phyloP scores from a whole-genome alignment of 352 stramenopile species.

The Phytophthora niederhauseri region DNA sequence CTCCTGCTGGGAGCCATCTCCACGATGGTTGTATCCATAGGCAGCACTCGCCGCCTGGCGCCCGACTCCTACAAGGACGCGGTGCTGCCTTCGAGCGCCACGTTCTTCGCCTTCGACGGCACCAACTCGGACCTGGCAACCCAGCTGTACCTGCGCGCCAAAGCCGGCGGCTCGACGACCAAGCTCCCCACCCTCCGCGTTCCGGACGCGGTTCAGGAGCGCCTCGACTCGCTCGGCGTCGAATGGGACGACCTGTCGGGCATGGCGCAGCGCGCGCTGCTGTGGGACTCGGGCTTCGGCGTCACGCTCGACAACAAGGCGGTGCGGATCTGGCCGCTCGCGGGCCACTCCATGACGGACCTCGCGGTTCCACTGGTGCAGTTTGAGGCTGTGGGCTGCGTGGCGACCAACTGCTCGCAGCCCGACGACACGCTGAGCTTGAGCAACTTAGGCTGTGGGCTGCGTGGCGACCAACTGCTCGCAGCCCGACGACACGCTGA shows the following conservation, averaged over 20 bases:
- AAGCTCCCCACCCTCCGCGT: conserved; percentile 14
- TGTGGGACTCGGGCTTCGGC: conserved; percentile 40
- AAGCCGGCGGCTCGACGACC: conserved; percentile 6
- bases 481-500: conserved; percentile 7
- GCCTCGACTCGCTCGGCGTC: conserved; percentile 14
- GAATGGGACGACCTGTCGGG: conserved; percentile 25
- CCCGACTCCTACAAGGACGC: conserved; percentile 5
- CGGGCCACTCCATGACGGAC: conserved; percentile 26
- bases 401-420: conserved; percentile 27
- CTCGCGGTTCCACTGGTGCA: conserved; percentile 29
- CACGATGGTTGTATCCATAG: conserved; percentile 17
- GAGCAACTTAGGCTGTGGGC: conserved; percentile 20
- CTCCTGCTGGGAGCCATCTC: background rate
- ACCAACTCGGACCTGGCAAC: conserved; percentile 40
- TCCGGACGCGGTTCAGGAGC: conserved; percentile 5
- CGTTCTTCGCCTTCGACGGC: conserved; percentile 39
- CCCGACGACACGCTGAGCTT: conserved; percentile 1
- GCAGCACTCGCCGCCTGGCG: background rate
- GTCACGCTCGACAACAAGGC: conserved; percentile 13
- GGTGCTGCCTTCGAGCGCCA: conserved; percentile 23
- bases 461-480: conserved; percentile 29
- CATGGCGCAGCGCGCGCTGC: conserved; percentile 29
- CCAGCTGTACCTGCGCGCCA: conserved; percentile 32
- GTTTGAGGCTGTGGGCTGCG: conserved; percentile 21
- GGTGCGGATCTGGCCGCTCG: conserved; percentile 35